phyloP scores from a whole-genome alignment of 1,139 yeast genomes.

The Pneumocystis oryctolagi region DNA sequence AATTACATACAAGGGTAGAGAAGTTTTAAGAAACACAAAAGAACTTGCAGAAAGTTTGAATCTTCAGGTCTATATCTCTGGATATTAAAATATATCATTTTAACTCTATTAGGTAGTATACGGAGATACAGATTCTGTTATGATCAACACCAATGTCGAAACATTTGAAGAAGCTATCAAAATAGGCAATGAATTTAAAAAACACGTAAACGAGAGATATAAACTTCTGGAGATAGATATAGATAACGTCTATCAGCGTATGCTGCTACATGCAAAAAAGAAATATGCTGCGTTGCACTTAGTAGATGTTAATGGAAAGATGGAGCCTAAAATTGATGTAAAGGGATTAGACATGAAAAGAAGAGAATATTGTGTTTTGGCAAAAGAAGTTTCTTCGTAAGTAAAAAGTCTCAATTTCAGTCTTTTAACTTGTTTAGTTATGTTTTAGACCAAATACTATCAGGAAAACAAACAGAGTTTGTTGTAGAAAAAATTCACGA shows the following conservation, averaged over 20 bases:
- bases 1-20: slow-evolving; percentile 91
- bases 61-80: slow-evolving; percentile 28
- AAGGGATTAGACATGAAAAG: slow-evolving; percentile 96
- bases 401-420: slow-evolving; percentile 15
- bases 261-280: slow-evolving; percentile 87
- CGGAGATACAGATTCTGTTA: slow-evolving; percentile 98
- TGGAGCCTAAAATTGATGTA: slow-evolving; percentile 57
- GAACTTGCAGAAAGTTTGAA: slow-evolving; percentile 78
- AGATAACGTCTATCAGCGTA: slow-evolving; percentile 78
- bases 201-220: slow-evolving; percentile 76
- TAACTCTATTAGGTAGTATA: slow-evolving; percentile 44
- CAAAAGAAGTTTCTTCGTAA: slow-evolving; percentile 58
- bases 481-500: slow-evolving; percentile 61
- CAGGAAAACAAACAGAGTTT: slow-evolving; percentile 62
- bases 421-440: slow-evolving; percentile 23
- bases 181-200: slow-evolving; percentile 75
- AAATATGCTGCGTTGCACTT: slow-evolving; percentile 86
- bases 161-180: slow-evolving; percentile 57
- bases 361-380: slow-evolving; percentile 86
- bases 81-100: background rate
- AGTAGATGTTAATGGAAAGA: slow-evolving; percentile 31
- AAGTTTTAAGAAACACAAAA: slow-evolving; percentile 82
- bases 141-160: slow-evolving; percentile 83
- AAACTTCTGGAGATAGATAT: slow-evolving; percentile 80
- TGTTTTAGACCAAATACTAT: slow-evolving; percentile 56